These are phyloP conservation scores for Kurtzmaniella cleridarum DNA, from an alignment of 805 yeast genomes.

Conservation along the genomic window DNA sequence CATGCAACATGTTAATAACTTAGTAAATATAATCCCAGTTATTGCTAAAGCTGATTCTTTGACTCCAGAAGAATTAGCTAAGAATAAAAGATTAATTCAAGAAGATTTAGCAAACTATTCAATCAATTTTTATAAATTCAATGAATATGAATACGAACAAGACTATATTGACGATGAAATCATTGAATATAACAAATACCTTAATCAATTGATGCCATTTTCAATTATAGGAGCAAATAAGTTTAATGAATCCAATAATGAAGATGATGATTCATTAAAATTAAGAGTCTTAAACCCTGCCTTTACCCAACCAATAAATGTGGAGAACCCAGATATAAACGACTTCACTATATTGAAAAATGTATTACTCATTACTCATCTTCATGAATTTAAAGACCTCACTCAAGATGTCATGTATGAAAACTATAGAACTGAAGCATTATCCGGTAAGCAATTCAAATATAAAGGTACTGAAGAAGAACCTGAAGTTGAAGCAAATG, in stretches of 20 bases:
- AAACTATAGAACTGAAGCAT: slow-evolving; percentile 82
- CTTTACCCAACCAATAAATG: slow-evolving; percentile 53
- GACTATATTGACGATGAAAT: slow-evolving; percentile 56
- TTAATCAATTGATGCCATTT: slow-evolving; percentile 62
- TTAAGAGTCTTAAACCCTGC: slow-evolving; percentile 45
- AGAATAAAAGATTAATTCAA: slow-evolving; percentile 67
- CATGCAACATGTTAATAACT: slow-evolving; percentile 34
- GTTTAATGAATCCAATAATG: slow-evolving; percentile 34
- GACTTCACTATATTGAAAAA: slow-evolving; percentile 80
- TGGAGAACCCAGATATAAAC: slow-evolving; percentile 67
- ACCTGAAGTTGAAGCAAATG: slow-evolving; percentile 1
- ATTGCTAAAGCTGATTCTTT: slow-evolving; percentile 41
- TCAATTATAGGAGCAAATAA: slow-evolving; percentile 67
- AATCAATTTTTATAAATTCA: slow-evolving; percentile 69
- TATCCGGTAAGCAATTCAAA: slow-evolving; percentile 55
- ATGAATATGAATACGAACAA: slow-evolving; percentile 51
- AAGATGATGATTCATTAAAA: slow-evolving; percentile 40
- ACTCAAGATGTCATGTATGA: slow-evolving; percentile 87
- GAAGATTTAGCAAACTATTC: slow-evolving; percentile 70
- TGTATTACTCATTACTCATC: slow-evolving; percentile 73
- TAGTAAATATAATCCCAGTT: slow-evolving; percentile 40
- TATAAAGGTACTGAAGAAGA: slow-evolving; percentile 16
- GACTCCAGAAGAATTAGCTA: slow-evolving; percentile 41
- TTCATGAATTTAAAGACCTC: slow-evolving; percentile 81
- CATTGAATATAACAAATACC: slow-evolving; percentile 57